These are phyloP conservation scores for Colletotrichum tanaceti DNA, from an alignment of 2,329 filamentous ascomycete species.

Conservation along the genomic window DNA sequence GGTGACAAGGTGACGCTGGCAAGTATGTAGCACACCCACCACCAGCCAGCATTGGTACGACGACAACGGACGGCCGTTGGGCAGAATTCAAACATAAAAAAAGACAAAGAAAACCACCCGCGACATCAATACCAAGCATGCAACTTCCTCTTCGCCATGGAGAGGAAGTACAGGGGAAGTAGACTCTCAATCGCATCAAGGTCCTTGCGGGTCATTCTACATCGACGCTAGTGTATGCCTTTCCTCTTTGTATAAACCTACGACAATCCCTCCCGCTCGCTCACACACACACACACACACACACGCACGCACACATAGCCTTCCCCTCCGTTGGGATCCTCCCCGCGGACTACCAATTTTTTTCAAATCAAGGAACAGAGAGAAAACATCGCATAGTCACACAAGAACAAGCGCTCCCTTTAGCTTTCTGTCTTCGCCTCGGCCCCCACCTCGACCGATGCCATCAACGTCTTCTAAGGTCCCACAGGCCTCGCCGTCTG, in stretches of 20 bases:
- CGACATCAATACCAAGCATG: background rate
- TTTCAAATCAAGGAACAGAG: background rate
- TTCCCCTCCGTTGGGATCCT: background rate
- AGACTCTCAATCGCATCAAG: conserved; percentile 3
- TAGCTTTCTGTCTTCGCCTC: conserved; percentile 1
- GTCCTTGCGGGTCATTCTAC: conserved; percentile 35
- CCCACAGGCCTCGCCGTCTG: conserved; percentile 10
- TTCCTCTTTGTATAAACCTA: background rate
- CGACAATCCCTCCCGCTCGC: background rate
- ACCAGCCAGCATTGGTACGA: background rate
- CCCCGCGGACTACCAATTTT: background rate
- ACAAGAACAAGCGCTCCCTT: conserved; percentile 1
- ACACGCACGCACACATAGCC: background rate
- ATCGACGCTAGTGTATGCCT: conserved; percentile 10
- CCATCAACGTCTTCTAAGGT: conserved; percentile 1
- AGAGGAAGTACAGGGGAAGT: conserved; percentile 22
- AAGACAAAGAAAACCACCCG: background rate
- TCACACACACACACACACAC: background rate
- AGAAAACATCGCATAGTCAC: conserved; percentile 6
- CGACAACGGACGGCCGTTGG: background rate
- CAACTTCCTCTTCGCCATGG: background rate
- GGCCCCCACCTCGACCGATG: background rate
- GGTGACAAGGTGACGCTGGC: background rate
- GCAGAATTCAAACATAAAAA: background rate
- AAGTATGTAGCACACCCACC: no score